phyloP scores from a whole-genome alignment of 202 grass and related monocot genomes.

The Brachypodium distachyon region DNA sequence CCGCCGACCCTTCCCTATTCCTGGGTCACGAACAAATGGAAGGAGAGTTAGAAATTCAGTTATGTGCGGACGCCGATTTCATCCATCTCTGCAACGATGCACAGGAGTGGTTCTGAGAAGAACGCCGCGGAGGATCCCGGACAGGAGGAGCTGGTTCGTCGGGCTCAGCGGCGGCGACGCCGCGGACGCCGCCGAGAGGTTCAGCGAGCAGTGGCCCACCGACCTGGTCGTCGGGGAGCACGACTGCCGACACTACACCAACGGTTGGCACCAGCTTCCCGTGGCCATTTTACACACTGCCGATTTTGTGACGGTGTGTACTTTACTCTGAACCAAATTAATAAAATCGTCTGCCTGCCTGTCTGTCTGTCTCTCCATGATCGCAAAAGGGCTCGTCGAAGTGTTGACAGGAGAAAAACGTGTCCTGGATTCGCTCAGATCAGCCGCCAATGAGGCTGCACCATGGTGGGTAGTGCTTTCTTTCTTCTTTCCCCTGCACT shows the following conservation, averaged over 20 bases:
- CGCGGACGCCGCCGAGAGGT: conserved; percentile 40
- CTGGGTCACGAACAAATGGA: not conserved
- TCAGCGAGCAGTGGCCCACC: conserved; percentile 65
- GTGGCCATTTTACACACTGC: not conserved
- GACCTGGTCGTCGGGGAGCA: conserved; percentile 64
- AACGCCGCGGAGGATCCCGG: conserved; percentile 41
- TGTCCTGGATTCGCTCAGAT: conserved; percentile 42
- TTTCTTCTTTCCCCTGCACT: not conserved
- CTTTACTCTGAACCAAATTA: not conserved
- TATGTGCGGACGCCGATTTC: not conserved
- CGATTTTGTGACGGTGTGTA: not conserved
- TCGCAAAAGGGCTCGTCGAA: conserved; percentile 62
- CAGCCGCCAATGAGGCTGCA: not conserved
- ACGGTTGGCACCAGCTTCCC: conserved; percentile 32
- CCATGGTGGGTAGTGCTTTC: conserved; percentile 1
- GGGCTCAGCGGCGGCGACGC: conserved; percentile 39
- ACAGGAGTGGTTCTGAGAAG: conserved; percentile 65
- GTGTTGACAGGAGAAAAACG: conserved; percentile 67
- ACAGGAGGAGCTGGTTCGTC: conserved; percentile 64
- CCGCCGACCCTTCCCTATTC: too few species aligned
- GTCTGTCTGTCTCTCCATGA: not conserved
- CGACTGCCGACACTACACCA: conserved; percentile 76
- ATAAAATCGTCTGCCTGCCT: not conserved
- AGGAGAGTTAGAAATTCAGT: not conserved
- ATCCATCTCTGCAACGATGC: not conserved